These are phyloP conservation scores for Rugosomyces carneus DNA, from an alignment of 1,284 basidiomycete genomes.

Conservation along the genomic window DNA sequence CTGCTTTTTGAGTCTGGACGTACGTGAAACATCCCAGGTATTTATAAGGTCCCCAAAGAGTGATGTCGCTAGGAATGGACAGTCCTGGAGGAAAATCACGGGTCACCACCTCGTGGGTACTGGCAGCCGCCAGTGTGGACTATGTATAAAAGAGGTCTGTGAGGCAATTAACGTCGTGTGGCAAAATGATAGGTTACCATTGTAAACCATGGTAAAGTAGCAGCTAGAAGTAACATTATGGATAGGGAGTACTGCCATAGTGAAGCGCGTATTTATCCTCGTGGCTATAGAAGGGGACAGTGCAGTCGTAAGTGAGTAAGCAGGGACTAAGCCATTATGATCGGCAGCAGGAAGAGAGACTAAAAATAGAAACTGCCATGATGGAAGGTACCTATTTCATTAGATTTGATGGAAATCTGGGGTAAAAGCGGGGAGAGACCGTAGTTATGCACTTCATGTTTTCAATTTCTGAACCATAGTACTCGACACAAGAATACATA, in stretches of 20 bases:
- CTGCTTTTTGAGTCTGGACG: not conserved
- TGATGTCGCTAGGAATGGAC: conserved; percentile 13
- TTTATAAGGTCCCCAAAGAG: conserved; percentile 6
- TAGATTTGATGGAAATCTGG: too few species aligned
- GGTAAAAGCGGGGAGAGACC: too few species aligned
- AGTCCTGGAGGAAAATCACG: conserved; percentile 12
- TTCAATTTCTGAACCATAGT: too few species aligned
- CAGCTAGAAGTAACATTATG: not conserved
- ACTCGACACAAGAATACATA: too few species aligned
- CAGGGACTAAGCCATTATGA: not conserved
- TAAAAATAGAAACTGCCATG: too few species aligned
- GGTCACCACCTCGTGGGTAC: not conserved
- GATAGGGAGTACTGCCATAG: not conserved
- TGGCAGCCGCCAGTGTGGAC: not conserved
- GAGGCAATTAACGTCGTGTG: not conserved
- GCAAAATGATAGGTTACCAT: not conserved
- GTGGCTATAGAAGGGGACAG: not conserved
- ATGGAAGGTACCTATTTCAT: too few species aligned
- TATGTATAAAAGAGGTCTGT: not conserved
- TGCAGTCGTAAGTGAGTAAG: not conserved
- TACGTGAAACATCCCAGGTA: conserved; percentile 15
- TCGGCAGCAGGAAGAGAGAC: not conserved
- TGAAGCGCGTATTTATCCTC: not conserved
- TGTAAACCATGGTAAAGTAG: not conserved
- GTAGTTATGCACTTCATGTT: too few species aligned